A percentile compares a stretch with the other conserved stretches of the same genome.
Conservation (phyloP, 1,284 basidiomycete species). For the Fomitiporia mediterranea region DNA sequence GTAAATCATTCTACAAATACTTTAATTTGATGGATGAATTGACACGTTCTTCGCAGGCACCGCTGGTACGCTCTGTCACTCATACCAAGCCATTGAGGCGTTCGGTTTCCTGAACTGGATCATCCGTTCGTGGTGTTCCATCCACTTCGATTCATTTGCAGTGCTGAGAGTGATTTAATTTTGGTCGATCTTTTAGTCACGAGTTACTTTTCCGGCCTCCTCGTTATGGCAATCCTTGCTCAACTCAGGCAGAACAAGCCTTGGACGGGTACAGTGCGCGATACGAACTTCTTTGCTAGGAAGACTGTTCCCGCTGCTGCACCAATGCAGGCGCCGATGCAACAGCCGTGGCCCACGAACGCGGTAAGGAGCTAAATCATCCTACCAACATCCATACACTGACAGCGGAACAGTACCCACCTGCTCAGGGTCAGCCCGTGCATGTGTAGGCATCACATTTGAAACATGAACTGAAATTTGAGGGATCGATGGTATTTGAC, state of each 20-base stretch:
- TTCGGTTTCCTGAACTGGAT: constrained; percentile 52
- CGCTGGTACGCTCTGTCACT: constrained; percentile 32
- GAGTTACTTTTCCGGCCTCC: constrained; percentile 19
- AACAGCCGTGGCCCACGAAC: neutral
- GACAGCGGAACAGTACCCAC: no score
- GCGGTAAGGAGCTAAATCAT: no score
- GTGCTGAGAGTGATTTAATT: neutral
- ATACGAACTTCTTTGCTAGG: constrained; percentile 11
- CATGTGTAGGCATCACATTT: no score
- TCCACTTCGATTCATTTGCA: neutral
- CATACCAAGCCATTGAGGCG: constrained; percentile 43
- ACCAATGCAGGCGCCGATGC: constrained; percentile 11
- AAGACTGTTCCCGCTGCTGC: constrained; percentile 3
- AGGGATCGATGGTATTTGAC: no score
- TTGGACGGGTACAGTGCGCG: constrained; percentile 16
- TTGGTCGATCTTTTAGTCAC: constrained; percentile 13
- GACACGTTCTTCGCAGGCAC: neutral
- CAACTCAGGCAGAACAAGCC: constrained; percentile 4
- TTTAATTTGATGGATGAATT: neutral
- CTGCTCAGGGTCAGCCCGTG: no score
- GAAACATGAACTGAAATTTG: no score
- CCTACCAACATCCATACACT: no score
- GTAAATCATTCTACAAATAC: constrained; percentile 21
- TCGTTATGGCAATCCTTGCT: constrained; percentile 18
- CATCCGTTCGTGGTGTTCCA: constrained; percentile 34